A percentile compares a stretch with the other conserved stretches of the same genome.
phyloP scores from a whole-genome alignment of 2,329 filamentous ascomycete species.

The Chaetomium olivaceum region DNA sequence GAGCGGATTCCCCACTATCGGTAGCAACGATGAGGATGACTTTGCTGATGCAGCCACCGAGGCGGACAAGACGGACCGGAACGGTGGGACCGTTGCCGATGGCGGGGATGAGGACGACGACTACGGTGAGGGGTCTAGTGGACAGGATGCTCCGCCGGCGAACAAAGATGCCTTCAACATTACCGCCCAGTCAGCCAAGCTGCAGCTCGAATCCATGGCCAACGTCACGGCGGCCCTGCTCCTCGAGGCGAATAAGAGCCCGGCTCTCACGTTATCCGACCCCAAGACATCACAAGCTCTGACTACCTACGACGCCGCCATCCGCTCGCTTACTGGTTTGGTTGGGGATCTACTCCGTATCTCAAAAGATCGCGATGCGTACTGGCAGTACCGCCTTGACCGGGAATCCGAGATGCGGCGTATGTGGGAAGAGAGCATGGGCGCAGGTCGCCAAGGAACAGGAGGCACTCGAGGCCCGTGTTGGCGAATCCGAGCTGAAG shows the following conservation, averaged over 20 bases:
- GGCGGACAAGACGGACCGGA: slow-evolving; percentile 41
- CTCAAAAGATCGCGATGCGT: slow-evolving; percentile 88
- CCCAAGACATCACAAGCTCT: slow-evolving; percentile 74
- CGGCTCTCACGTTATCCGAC: slow-evolving; percentile 72
- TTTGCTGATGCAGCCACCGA: slow-evolving; percentile 51
- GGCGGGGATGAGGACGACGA: slow-evolving; percentile 65
- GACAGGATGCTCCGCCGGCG: slow-evolving; percentile 68
- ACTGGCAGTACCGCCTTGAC: slow-evolving; percentile 94
- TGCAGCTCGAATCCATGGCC: slow-evolving; percentile 88
- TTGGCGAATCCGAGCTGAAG: slow-evolving; percentile 89
- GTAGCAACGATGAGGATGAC: slow-evolving; percentile 57
- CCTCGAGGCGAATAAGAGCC: slow-evolving; percentile 67
- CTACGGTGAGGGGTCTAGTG: slow-evolving; percentile 77
- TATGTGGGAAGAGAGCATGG: slow-evolving; percentile 99
- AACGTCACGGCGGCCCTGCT: slow-evolving; percentile 83
- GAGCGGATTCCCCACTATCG: slow-evolving; percentile 44
- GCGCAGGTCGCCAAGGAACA: slow-evolving; percentile 93
- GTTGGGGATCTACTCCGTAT: slow-evolving; percentile 88
- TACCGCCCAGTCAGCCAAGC: slow-evolving; percentile 88
- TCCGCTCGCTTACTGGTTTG: slow-evolving; percentile 81
- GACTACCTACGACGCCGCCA: slow-evolving; percentile 82
- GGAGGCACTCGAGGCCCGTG: slow-evolving; percentile 81
- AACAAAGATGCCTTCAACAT: slow-evolving; percentile 96
- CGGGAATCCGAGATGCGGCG: slow-evolving; percentile 87
- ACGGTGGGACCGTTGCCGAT: slow-evolving; percentile 38